phyloP scores from a whole-genome alignment of 805 yeast genomes.

The Barnettozyma pratensis region DNA sequence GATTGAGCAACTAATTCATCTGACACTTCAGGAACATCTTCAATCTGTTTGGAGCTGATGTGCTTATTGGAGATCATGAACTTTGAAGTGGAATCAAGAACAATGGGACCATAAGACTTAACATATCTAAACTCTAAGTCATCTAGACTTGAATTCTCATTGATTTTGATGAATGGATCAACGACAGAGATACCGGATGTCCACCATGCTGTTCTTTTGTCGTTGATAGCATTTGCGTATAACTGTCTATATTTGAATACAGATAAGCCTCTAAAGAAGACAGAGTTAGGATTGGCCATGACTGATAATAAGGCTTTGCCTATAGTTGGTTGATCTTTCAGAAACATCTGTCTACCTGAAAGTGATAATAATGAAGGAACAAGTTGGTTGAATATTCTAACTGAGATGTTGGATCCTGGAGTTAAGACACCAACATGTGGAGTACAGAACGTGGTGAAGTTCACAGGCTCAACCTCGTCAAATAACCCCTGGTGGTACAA shows the following conservation, averaged over 20 bases:
- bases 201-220: constrained; percentile 79
- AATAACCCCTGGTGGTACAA: constrained; percentile 51
- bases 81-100: constrained; percentile 47
- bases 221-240: constrained; percentile 76
- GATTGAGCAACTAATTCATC: constrained; percentile 8
- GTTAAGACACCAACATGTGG: constrained; percentile 67
- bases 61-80: constrained; percentile 26
- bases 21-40: not conserved
- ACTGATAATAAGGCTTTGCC: constrained; percentile 51
- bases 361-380: constrained; percentile 64
- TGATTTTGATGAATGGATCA: constrained; percentile 52
- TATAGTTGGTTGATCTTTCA: constrained; percentile 38
- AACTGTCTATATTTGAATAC: constrained; percentile 49
- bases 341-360: constrained; percentile 71
- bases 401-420: constrained; percentile 48
- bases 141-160: constrained; percentile 39
- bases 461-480: constrained; percentile 49
- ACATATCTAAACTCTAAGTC: constrained; percentile 37
- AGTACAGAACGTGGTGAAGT: constrained; percentile 58
- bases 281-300: constrained; percentile 60
- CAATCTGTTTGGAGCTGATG: constrained; percentile 7
- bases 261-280: constrained; percentile 52
- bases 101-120: constrained; percentile 49
- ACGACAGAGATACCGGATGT: constrained; percentile 63
- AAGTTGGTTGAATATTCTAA: constrained; percentile 53